Evolutionary conservation across 495 filamentous ascomycete genomes (phyloP).

Genomic region (Lichenothelia convexa): DNA sequence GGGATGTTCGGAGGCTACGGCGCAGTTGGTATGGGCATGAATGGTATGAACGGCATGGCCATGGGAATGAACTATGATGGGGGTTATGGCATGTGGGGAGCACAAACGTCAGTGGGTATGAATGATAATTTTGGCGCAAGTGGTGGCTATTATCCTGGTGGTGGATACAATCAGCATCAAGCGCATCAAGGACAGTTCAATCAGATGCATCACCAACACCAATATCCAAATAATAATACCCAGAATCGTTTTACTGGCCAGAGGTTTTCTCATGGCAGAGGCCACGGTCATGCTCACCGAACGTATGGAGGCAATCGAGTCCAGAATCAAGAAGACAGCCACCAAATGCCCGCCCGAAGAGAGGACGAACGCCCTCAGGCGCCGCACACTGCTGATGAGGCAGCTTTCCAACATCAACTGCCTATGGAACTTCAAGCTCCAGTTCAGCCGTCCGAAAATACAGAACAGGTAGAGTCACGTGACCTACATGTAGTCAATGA

Average conservation of each 20-base stretch:
- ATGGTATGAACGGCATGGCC: constrained; percentile 25
- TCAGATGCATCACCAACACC: constrained; percentile 33
- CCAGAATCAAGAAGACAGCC: constrained; percentile 3
- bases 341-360: too few species aligned
- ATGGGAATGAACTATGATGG: constrained; percentile 32
- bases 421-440: constrained; percentile 1
- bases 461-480: too few species aligned
- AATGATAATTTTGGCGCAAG: constrained; percentile 70
- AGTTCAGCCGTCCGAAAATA: too few species aligned
- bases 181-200: constrained; percentile 34
- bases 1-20: constrained; percentile 77
- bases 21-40: constrained; percentile 71
- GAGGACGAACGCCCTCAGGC: too few species aligned
- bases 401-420: constrained; percentile 3
- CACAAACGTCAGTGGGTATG: constrained; percentile 62
- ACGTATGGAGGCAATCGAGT: not conserved
- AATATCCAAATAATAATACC: constrained; percentile 36
- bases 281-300: constrained; percentile 1
- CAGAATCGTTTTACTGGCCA: constrained; percentile 26
- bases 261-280: constrained; percentile 30
- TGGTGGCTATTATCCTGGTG: constrained; percentile 44
- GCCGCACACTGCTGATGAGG: not conserved
- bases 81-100: constrained; percentile 32
- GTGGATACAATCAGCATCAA: constrained; percentile 43
- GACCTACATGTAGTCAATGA: too few species aligned